These are phyloP conservation scores for Candida sanyaensis DNA, from an alignment of 1,139 yeast species.

Conservation along the genomic window DNA sequence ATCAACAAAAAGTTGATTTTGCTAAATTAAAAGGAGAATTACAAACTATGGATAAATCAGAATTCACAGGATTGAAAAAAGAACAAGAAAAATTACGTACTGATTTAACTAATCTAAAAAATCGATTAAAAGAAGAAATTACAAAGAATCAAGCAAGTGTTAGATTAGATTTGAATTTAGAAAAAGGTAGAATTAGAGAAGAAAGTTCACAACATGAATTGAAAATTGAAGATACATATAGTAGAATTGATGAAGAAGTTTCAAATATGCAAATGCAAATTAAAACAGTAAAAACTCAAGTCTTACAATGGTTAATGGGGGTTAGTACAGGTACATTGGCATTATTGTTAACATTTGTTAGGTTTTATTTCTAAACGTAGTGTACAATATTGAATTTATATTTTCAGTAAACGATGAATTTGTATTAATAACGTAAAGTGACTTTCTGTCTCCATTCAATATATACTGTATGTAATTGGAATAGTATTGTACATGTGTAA, in stretches of 20 bases:
- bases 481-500: too few relatives aligned
- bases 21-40: constrained; percentile 91
- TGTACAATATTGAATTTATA: background rate
- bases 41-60: constrained; percentile 84
- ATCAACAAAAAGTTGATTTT: constrained; percentile 95
- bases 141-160: constrained; percentile 91
- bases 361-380: constrained; percentile 60
- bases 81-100: constrained; percentile 86
- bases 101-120: constrained; percentile 84
- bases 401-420: too few relatives aligned
- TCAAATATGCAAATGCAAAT: constrained; percentile 94
- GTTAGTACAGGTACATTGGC: constrained; percentile 98
- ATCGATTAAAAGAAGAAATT: constrained; percentile 85
- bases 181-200: constrained; percentile 93
- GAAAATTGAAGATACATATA: constrained; percentile 91
- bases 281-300: constrained; percentile 92
- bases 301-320: constrained; percentile 97
- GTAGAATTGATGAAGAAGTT: constrained; percentile 92
- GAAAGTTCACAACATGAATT: constrained; percentile 90
- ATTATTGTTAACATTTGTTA: constrained; percentile 82
- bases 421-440: too few relatives aligned
- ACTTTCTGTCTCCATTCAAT: too few relatives aligned
- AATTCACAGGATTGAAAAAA: constrained; percentile 75
- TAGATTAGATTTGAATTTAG: constrained; percentile 83
- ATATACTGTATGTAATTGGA: too few relatives aligned